Conservation (phyloP, 1,284 basidiomycete species). For the Pholiota adiposa region DNA sequence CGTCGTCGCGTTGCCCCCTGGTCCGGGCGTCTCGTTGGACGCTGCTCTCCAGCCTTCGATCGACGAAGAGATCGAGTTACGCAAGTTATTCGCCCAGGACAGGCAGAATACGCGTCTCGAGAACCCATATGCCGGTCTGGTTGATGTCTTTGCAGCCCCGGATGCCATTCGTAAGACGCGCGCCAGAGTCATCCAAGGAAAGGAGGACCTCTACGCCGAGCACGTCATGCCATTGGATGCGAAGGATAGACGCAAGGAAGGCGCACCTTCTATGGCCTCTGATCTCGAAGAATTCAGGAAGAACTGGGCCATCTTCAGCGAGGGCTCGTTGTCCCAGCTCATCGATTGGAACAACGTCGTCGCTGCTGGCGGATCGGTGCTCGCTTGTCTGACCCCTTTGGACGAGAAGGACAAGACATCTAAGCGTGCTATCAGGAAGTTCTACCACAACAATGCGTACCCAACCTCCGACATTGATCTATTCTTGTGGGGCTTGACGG, state of each 20-base stretch:
- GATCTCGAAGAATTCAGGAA: slow-evolving; percentile 58
- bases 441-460: slow-evolving; percentile 55
- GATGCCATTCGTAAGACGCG: slow-evolving; percentile 48
- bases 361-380: slow-evolving; percentile 61
- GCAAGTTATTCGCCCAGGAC: slow-evolving; percentile 58
- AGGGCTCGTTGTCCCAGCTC: slow-evolving; percentile 59
- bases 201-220: slow-evolving; percentile 42
- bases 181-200: slow-evolving; percentile 44
- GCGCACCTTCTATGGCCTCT: slow-evolving; percentile 47
- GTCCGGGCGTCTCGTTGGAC: slow-evolving; percentile 44
- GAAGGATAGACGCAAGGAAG: slow-evolving; percentile 42
- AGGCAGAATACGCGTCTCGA: slow-evolving; percentile 44
- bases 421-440: slow-evolving; percentile 57
- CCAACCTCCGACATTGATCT: slow-evolving; percentile 67
- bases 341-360: slow-evolving; percentile 62
- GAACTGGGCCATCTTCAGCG: slow-evolving; percentile 62
- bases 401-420: slow-evolving; percentile 49
- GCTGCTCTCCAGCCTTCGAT: slow-evolving; percentile 52
- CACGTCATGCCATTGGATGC: slow-evolving; percentile 50
- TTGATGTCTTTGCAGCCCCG: slow-evolving; percentile 57
- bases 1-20: slow-evolving; percentile 27
- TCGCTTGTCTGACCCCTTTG: slow-evolving; percentile 57
- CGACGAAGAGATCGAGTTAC: slow-evolving; percentile 55
- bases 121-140: slow-evolving; percentile 56
- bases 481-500: slow-evolving; percentile 60